Evolutionary conservation across 75 land plant species (phyloP).

Genomic region (Pinus albicaulis): DNA sequence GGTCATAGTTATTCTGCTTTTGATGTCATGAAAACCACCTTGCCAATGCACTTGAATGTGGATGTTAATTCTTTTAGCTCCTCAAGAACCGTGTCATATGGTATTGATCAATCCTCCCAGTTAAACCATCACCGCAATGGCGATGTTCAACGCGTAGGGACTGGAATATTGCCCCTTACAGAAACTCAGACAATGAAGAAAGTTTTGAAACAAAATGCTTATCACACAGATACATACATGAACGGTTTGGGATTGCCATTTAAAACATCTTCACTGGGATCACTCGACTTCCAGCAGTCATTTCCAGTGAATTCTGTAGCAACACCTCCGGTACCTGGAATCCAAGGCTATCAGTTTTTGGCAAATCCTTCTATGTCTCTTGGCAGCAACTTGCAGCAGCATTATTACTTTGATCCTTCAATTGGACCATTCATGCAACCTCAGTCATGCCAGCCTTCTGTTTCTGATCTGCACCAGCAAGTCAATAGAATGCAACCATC

Average conservation of each 20-base stretch:
- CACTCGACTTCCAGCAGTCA: neutral
- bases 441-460: neutral
- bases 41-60: neutral
- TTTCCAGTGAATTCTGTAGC: slow-evolving; percentile 9
- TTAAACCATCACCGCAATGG: slow-evolving; percentile 1
- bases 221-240: slow-evolving; percentile 1
- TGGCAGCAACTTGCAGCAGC: slow-evolving; percentile 19
- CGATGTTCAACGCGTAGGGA: neutral
- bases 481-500: neutral
- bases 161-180: neutral
- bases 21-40: neutral
- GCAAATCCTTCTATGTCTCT: slow-evolving; percentile 12
- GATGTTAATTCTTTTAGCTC: slow-evolving; percentile 11
- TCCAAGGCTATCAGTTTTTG: slow-evolving; percentile 8
- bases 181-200: neutral
- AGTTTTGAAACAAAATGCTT: neutral
- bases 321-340: neutral
- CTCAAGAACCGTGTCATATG: neutral
- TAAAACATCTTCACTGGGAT: neutral
- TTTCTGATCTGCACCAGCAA: slow-evolving; percentile 9
- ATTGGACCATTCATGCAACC: slow-evolving; percentile 12
- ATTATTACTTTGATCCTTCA: slow-evolving; percentile 15
- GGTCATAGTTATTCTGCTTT: neutral
- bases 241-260: slow-evolving; percentile 8
- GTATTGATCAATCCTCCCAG: neutral